Evolutionary conservation across 495 filamentous ascomycete species (phyloP).

Genomic region (Oidiodendron maius): DNA sequence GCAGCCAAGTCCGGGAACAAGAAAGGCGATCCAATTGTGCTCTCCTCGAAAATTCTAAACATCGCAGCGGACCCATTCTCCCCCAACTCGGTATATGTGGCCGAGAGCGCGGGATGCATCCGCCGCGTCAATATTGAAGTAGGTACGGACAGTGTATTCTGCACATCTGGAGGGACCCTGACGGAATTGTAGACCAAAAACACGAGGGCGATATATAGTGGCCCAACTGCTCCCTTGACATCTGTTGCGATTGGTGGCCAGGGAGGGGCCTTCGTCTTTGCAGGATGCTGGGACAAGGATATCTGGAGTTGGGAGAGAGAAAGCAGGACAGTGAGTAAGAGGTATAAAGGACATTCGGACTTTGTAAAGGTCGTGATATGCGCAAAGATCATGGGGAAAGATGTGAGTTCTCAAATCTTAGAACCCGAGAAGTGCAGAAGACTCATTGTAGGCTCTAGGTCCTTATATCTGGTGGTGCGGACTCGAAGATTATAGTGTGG

Average conservation of each 20-base stretch:
- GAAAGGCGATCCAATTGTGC: slow-evolving; percentile 70
- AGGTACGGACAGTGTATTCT: slow-evolving; percentile 38
- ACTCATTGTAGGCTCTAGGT: slow-evolving; percentile 6
- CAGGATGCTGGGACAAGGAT: slow-evolving; percentile 88
- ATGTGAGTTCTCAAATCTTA: slow-evolving; percentile 30
- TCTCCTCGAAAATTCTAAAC: slow-evolving; percentile 83
- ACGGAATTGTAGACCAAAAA: slow-evolving; percentile 13
- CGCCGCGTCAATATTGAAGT: slow-evolving; percentile 71
- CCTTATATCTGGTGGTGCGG: slow-evolving; percentile 80
- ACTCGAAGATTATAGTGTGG: slow-evolving; percentile 83
- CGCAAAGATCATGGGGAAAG: slow-evolving; percentile 45
- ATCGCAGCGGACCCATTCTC: slow-evolving; percentile 61
- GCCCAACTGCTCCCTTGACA: slow-evolving; percentile 73
- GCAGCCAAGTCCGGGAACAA: slow-evolving; percentile 76
- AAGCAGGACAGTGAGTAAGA: slow-evolving; percentile 29
- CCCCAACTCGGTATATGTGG: slow-evolving; percentile 61
- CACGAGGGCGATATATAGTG: slow-evolving; percentile 49
- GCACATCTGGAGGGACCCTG: background rate
- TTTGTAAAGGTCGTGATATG: slow-evolving; percentile 78
- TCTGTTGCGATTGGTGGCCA: slow-evolving; percentile 62
- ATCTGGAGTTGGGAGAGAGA: slow-evolving; percentile 76
- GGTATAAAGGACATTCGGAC: slow-evolving; percentile 76
- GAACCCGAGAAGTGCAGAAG: background rate
- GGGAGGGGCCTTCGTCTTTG: slow-evolving; percentile 59
- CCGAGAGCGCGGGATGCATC: slow-evolving; percentile 75